phyloP scores from a whole-genome alignment of 2,329 filamentous ascomycete species.

The Aureobasidium subglaciale region DNA sequence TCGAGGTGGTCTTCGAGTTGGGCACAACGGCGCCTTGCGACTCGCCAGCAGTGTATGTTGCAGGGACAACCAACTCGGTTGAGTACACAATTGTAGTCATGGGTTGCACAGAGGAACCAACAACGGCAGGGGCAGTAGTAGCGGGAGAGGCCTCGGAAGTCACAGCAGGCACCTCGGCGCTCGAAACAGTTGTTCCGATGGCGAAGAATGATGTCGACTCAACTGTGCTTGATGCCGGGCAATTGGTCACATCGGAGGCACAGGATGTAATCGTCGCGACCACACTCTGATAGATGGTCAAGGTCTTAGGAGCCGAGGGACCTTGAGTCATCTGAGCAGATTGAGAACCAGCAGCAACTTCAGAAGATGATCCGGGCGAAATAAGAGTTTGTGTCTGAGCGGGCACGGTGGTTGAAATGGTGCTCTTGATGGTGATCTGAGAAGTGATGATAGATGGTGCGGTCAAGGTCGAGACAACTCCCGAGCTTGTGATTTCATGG shows the following conservation, averaged over 20 bases:
- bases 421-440: constrained; percentile 19
- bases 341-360: constrained; percentile 7
- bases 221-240: constrained; percentile 19
- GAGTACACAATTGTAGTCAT: constrained; percentile 38
- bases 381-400: constrained; percentile 13
- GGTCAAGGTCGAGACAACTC: no score
- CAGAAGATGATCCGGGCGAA: constrained; percentile 4
- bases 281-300: constrained; percentile 18
- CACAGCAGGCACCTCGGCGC: not conserved
- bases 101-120: constrained; percentile 15
- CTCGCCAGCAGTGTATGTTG: constrained; percentile 30
- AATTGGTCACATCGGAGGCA: constrained; percentile 21
- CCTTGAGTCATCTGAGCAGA: constrained; percentile 11
- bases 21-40: constrained; percentile 28
- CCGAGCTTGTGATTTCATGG: no score
- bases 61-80: constrained; percentile 29
- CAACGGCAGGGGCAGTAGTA: constrained; percentile 8
- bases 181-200: constrained; percentile 19
- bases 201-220: constrained; percentile 19
- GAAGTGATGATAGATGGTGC: constrained; percentile 15
- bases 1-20: constrained; percentile 25
- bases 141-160: constrained; percentile 17
- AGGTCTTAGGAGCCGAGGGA: constrained; percentile 19
- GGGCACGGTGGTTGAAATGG: constrained; percentile 18
- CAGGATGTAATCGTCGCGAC: constrained; percentile 23